These are phyloP conservation scores for Paraphoma chrysanthemicola DNA, from an alignment of 2,329 filamentous ascomycete genomes.

Conservation along the genomic window DNA sequence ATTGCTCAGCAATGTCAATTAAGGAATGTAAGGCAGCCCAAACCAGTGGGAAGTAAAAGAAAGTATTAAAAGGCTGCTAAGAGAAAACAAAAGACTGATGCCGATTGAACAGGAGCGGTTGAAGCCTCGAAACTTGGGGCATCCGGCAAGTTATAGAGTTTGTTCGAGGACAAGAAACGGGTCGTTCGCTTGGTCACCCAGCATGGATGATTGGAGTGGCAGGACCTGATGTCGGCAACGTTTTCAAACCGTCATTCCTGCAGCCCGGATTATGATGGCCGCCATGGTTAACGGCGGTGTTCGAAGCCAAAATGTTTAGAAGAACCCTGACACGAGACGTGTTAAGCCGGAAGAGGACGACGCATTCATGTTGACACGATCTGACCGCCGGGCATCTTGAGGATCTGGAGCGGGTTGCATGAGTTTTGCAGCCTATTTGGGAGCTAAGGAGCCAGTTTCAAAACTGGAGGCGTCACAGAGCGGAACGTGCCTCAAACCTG, in stretches of 20 bases:
- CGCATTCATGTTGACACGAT: slow-evolving; percentile 34
- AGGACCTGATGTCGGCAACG: slow-evolving; percentile 48
- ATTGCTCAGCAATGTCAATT: slow-evolving; percentile 54
- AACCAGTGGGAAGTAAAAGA: slow-evolving; percentile 61
- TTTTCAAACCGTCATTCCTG: slow-evolving; percentile 51
- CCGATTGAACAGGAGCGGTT: slow-evolving; percentile 48
- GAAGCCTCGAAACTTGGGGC: slow-evolving; percentile 47
- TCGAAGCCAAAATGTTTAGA: slow-evolving; percentile 46
- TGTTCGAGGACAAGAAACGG: slow-evolving; percentile 38
- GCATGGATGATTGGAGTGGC: slow-evolving; percentile 50
- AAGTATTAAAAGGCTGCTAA: slow-evolving; percentile 53
- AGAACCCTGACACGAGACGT: slow-evolving; percentile 47
- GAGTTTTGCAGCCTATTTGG: slow-evolving; percentile 34
- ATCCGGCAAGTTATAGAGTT: slow-evolving; percentile 46
- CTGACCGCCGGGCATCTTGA: slow-evolving; percentile 27
- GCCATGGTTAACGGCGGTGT: slow-evolving; percentile 38
- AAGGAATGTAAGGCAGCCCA: slow-evolving; percentile 63
- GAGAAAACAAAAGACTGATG: slow-evolving; percentile 46
- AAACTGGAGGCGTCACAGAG: slow-evolving; percentile 47
- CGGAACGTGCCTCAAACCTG: slow-evolving; percentile 44
- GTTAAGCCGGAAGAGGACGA: slow-evolving; percentile 44
- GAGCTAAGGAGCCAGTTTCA: slow-evolving; percentile 46
- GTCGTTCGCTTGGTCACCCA: slow-evolving; percentile 28
- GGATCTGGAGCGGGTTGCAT: slow-evolving; percentile 38
- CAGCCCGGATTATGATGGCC: slow-evolving; percentile 46